phyloP scores from a whole-genome alignment of 2,329 filamentous ascomycete species.

The Fusarium sp. region DNA sequence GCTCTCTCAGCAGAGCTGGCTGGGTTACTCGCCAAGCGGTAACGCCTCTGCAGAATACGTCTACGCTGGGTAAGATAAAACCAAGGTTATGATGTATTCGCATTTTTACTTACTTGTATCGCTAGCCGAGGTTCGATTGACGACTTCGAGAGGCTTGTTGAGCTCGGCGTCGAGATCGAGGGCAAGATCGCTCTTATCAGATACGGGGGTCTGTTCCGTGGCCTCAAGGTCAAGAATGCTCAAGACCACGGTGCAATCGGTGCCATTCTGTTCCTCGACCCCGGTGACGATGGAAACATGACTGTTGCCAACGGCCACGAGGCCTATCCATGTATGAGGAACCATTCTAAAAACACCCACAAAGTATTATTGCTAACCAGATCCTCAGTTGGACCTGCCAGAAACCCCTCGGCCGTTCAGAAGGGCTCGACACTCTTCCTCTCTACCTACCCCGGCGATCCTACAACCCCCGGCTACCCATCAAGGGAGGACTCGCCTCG shows the following conservation, averaged over 20 bases:
- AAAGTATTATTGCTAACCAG: background rate
- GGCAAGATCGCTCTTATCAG: constrained; percentile 83
- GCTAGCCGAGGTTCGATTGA: constrained; percentile 71
- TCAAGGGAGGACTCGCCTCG: constrained; percentile 78
- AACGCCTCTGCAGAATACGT: constrained; percentile 81
- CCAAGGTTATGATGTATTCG: rapidly evolving
- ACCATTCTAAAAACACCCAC: rapidly evolving
- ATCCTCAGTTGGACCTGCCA: constrained; percentile 69
- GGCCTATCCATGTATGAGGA: constrained; percentile 67
- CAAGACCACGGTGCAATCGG: constrained; percentile 87
- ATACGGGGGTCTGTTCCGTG: constrained; percentile 82
- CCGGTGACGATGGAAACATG: constrained; percentile 82
- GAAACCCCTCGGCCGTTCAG: constrained; percentile 82
- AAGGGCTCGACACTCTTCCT: constrained; percentile 80
- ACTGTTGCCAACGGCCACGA: constrained; percentile 79
- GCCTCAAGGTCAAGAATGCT: constrained; percentile 84
- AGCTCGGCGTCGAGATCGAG: constrained; percentile 73
- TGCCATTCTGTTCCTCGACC: constrained; percentile 82
- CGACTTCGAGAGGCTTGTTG: constrained; percentile 77
- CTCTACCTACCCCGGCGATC: constrained; percentile 70
- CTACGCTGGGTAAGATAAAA: constrained; percentile 70
- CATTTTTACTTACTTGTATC: background rate
- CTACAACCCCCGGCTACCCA: constrained; percentile 85
- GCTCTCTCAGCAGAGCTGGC: constrained; percentile 77
- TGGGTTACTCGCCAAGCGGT: constrained; percentile 83